phyloP scores from a whole-genome alignment of 177 flowering plant genomes.

The Telopea speciosissima region DNA sequence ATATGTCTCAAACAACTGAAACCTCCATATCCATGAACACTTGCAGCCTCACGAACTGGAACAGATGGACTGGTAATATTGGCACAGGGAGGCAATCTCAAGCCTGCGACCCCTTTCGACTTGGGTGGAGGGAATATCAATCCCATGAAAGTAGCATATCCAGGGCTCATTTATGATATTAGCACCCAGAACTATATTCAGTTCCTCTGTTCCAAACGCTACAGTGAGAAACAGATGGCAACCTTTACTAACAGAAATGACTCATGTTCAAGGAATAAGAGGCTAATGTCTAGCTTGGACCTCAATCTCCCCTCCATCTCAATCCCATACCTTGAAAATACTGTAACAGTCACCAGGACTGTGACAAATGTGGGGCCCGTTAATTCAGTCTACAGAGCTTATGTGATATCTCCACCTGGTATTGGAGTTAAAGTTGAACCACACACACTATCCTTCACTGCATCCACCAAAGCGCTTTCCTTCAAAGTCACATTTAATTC shows the following conservation, averaged over 20 bases:
- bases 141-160: slow-evolving; percentile 32
- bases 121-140: slow-evolving; percentile 35
- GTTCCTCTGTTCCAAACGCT: slow-evolving; percentile 36
- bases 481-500: slow-evolving; percentile 28
- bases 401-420: slow-evolving; percentile 29
- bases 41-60: slow-evolving; percentile 32
- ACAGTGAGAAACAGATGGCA: slow-evolving; percentile 22
- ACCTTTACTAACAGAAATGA: slow-evolving; percentile 5
- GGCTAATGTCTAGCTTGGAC: slow-evolving; percentile 14
- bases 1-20: too few species aligned
- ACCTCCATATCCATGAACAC: background rate
- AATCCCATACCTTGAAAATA: slow-evolving; percentile 30
- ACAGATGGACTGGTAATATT: slow-evolving; percentile 26
- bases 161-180: slow-evolving; percentile 38
- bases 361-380: slow-evolving; percentile 39
- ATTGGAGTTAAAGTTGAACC: slow-evolving; percentile 30
- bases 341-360: slow-evolving; percentile 31
- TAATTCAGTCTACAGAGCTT: slow-evolving; percentile 29
- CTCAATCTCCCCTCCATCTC: slow-evolving; percentile 47
- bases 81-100: slow-evolving; percentile 29
- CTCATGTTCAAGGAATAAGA: slow-evolving; percentile 10
- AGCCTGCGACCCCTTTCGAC: slow-evolving; percentile 37
- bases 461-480: slow-evolving; percentile 9
- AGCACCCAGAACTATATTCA: slow-evolving; percentile 21
- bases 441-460: slow-evolving; percentile 26